These are phyloP conservation scores for Macrolepiota albuminosa DNA, from an alignment of 768 basidiomycete species.

Conservation along the genomic window DNA sequence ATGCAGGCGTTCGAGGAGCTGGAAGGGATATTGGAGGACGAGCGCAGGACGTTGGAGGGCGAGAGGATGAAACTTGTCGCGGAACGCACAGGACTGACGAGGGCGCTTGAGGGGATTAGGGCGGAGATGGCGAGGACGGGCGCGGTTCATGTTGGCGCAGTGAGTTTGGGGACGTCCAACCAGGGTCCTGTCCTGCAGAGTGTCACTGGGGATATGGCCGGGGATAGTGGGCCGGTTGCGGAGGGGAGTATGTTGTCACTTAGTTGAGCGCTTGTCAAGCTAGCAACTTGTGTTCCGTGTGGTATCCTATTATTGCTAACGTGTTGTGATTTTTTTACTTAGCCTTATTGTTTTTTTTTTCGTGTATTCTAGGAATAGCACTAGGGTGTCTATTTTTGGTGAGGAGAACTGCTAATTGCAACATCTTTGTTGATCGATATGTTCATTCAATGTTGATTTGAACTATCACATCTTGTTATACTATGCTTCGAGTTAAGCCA, in stretches of 20 bases:
- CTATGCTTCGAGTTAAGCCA: background rate
- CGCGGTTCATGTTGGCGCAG: conserved; percentile 24
- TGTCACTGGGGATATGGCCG: conserved; percentile 44
- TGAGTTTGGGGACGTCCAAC: conserved; percentile 49
- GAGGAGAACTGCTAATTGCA: background rate
- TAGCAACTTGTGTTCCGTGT: background rate
- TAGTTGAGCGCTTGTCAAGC: conserved; percentile 18
- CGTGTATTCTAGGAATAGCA: conserved; percentile 1
- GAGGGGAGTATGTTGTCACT: conserved; percentile 55
- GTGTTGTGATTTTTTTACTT: background rate
- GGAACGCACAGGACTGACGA: conserved; percentile 71
- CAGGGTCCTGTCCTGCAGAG: conserved; percentile 57
- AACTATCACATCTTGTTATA: background rate
- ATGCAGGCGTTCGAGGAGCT: conserved; percentile 93
- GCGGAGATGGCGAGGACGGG: conserved; percentile 60
- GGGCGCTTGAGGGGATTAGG: conserved; percentile 64
- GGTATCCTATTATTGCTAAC: background rate
- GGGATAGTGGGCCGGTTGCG: conserved; percentile 47
- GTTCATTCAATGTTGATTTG: background rate
- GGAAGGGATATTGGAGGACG: conserved; percentile 88
- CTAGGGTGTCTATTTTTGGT: background rate
- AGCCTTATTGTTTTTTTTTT: background rate
- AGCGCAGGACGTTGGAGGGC: conserved; percentile 80
- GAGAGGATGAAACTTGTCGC: conserved; percentile 73
- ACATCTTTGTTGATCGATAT: background rate